phyloP scores from a whole-genome alignment of 768 basidiomycete genomes.

The Naganishia antarctica region DNA sequence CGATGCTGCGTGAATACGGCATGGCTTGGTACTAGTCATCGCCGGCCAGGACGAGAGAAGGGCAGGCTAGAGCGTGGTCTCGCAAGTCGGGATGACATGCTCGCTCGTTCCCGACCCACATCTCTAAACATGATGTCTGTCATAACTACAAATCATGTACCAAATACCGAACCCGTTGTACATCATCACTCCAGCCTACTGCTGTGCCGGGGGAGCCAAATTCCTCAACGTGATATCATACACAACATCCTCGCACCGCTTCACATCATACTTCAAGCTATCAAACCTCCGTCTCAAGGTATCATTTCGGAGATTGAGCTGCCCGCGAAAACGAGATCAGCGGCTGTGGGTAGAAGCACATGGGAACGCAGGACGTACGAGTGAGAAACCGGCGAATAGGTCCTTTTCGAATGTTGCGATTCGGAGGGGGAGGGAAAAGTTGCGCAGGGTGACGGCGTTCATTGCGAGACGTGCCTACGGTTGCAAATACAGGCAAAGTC shows the following conservation, averaged over 20 bases:
- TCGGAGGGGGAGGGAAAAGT: slow-evolving; percentile 48
- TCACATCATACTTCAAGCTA: slow-evolving; percentile 52
- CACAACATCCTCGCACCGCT: slow-evolving; percentile 52
- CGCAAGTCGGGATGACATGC: too few relatives aligned
- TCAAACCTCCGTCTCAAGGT: slow-evolving; percentile 50
- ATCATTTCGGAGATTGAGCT: slow-evolving; percentile 53
- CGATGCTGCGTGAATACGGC: too few relatives aligned
- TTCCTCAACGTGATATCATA: slow-evolving; percentile 50
- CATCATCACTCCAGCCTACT: background rate
- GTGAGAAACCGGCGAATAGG: slow-evolving; percentile 50
- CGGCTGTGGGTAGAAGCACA: background rate
- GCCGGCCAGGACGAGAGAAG: too few relatives aligned
- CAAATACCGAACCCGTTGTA: background rate
- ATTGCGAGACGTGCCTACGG: slow-evolving; percentile 48
- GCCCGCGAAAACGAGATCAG: slow-evolving; percentile 4
- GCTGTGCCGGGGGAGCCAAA: slow-evolving; percentile 27
- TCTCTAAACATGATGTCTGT: too few relatives aligned
- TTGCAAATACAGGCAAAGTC: too few relatives aligned
- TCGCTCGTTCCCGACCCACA: too few relatives aligned
- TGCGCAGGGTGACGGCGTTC: slow-evolving; percentile 50
- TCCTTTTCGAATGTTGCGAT: slow-evolving; percentile 52
- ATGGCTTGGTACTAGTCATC: too few relatives aligned
- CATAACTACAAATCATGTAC: too few relatives aligned
- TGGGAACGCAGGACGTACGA: slow-evolving; percentile 30
- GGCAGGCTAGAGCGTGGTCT: too few relatives aligned